phyloP scores from a whole-genome alignment of 1,284 basidiomycete genomes.

The Pseudozyma sp. region DNA sequence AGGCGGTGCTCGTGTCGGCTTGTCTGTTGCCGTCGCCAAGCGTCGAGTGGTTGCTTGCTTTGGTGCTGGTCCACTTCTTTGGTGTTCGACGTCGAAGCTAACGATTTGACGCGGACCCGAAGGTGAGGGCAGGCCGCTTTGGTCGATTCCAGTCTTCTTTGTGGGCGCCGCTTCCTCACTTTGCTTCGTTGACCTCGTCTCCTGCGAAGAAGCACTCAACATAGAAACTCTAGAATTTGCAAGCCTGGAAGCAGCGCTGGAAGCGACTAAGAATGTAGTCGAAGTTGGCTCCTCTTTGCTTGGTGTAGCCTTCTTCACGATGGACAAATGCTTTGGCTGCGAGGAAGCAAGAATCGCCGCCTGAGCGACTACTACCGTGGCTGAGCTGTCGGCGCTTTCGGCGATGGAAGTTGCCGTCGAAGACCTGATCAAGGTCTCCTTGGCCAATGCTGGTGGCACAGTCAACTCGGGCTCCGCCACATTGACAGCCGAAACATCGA shows the following conservation, averaged over 20 bases:
- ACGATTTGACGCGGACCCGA: conserved; percentile 3
- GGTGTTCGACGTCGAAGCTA: conserved; percentile 11
- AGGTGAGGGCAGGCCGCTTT: neutral
- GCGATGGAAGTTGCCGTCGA: neutral
- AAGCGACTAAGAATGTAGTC: neutral
- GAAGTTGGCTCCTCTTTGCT: neutral
- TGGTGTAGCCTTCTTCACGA: conserved; percentile 12
- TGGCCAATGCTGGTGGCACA: too few relatives aligned
- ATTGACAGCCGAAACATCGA: too few relatives aligned
- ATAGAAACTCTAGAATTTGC: too few relatives aligned
- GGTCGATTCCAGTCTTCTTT: neutral
- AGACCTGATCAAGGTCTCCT: neutral
- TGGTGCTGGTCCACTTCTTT: neutral
- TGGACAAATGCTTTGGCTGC: conserved; percentile 11
- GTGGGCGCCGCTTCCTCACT: neutral
- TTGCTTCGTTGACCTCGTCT: neutral
- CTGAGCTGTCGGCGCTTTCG: conserved; percentile 6
- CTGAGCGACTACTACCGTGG: conserved; percentile 6
- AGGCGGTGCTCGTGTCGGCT: conserved; percentile 13
- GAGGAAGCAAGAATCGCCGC: conserved; percentile 2
- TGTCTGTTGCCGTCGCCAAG: conserved; percentile 6
- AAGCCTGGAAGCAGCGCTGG: too few relatives aligned
- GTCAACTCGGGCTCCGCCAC: too few relatives aligned
- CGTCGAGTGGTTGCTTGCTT: conserved; percentile 4
- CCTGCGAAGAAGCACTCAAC: too few relatives aligned